A percentile compares a stretch with the other conserved stretches of the same genome.
These are phyloP conservation scores for Leptosphaerulina australis DNA, from an alignment of 2,329 filamentous ascomycete genomes.

Conservation along the genomic window DNA sequence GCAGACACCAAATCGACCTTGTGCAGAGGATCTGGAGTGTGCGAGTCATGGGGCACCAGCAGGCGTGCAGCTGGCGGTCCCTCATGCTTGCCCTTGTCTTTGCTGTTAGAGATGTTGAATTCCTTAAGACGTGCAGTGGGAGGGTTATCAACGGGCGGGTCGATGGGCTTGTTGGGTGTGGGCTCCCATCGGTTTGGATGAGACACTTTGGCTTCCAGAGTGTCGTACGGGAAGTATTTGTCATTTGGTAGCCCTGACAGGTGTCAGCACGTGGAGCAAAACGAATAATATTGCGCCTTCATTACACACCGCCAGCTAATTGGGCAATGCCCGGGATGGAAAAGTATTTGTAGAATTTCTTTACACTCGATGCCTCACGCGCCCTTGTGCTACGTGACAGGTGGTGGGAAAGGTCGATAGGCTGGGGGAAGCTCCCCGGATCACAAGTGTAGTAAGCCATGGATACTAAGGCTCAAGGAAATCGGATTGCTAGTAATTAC, in stretches of 20 bases:
- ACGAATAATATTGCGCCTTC: too few species aligned
- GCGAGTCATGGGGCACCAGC: constrained; percentile 71
- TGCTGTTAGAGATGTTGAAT: constrained; percentile 24
- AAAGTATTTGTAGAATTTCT: constrained; percentile 87
- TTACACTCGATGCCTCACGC: constrained; percentile 70
- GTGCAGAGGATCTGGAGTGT: constrained; percentile 63
- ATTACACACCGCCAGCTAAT: constrained; percentile 61
- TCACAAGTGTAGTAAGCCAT: constrained; percentile 37
- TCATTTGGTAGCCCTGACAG: constrained; percentile 75
- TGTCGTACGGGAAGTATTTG: constrained; percentile 87
- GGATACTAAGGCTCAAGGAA: background rate
- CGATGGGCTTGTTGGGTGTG: constrained; percentile 66
- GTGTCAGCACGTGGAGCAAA: constrained; percentile 22
- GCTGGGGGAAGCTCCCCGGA: constrained; percentile 51
- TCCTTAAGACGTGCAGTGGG: constrained; percentile 37
- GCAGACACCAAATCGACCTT: constrained; percentile 83
- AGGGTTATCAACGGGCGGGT: constrained; percentile 46
- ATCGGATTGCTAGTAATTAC: background rate
- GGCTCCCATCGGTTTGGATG: constrained; percentile 75
- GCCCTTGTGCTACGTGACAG: constrained; percentile 72
- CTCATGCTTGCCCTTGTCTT: constrained; percentile 26
- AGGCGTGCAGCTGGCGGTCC: constrained; percentile 58
- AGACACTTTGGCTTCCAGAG: constrained; percentile 80
- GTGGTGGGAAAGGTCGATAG: constrained; percentile 79
- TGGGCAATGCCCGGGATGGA: constrained; percentile 65